Percentiles rank a stretch among this genome's conserved stretches.
These are phyloP conservation scores for Cercospora zeina DNA, from an alignment of 2,329 filamentous ascomycete genomes.

Conservation along the genomic window DNA sequence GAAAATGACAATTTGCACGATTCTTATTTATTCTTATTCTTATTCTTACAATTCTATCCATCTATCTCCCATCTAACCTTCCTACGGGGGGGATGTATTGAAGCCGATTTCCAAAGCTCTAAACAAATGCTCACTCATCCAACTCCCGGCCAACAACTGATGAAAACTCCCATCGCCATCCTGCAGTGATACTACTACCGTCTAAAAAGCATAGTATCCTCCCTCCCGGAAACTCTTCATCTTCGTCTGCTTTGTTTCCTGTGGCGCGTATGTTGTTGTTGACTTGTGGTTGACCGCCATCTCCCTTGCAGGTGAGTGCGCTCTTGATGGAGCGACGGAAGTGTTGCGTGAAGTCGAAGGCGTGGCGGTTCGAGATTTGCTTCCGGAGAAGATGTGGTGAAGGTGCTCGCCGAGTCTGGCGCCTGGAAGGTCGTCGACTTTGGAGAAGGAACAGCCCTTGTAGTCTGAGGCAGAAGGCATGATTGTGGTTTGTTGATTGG, in stretches of 20 bases:
- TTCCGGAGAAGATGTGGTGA: constrained; percentile 15
- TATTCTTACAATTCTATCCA: background rate
- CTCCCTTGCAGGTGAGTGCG: background rate
- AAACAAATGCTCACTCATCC: background rate
- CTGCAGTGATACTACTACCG: too few relatives aligned
- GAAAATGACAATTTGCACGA: background rate
- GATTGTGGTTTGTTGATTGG: background rate
- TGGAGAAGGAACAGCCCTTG: constrained; percentile 7
- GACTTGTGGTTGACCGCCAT: background rate
- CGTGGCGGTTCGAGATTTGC: constrained; percentile 6
- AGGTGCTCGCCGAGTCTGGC: constrained; percentile 13
- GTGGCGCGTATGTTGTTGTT: background rate
- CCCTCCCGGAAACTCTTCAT: background rate
- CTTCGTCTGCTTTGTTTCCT: background rate
- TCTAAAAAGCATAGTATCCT: constrained; percentile 4
- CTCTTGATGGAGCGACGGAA: constrained; percentile 5
- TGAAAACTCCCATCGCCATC: background rate
- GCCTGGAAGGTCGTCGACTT: constrained; percentile 11
- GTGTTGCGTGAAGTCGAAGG: constrained; percentile 3
- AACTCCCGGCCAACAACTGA: background rate
- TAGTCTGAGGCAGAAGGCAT: constrained; percentile 13
- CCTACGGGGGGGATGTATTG: too few relatives aligned
- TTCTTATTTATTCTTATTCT: background rate
- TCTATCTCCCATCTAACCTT: background rate
- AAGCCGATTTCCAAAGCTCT: too few relatives aligned